phyloP scores from a whole-genome alignment of 2,329 filamentous ascomycete genomes.

The Xylaria sp. region DNA sequence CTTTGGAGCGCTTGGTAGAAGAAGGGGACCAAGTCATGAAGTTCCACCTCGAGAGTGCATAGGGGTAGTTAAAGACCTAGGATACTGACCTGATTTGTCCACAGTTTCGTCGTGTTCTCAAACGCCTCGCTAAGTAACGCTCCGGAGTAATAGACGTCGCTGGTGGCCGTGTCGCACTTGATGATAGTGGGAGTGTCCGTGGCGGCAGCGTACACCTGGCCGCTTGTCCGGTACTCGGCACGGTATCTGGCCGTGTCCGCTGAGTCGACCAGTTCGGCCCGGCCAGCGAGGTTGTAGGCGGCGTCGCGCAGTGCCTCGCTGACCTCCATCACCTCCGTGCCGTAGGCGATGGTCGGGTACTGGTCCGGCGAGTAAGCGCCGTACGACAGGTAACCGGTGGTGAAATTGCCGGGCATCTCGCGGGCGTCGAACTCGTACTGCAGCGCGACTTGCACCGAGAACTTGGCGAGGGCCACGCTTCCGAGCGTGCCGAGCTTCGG shows the following conservation, averaged over 20 bases:
- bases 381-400: conserved; percentile 70
- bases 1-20: not conserved
- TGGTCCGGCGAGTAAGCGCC: conserved; percentile 57
- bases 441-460: conserved; percentile 72
- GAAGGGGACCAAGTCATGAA: too few relatives aligned
- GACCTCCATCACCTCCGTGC: conserved; percentile 71
- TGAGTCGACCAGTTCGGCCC: conserved; percentile 57
- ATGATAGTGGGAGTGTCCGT: conserved; percentile 56
- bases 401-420: conserved; percentile 66
- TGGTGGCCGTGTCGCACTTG: conserved; percentile 69
- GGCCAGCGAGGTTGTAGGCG: conserved; percentile 54
- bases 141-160: conserved; percentile 73
- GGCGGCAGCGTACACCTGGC: conserved; percentile 44
- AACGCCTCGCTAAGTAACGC: conserved; percentile 63
- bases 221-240: conserved; percentile 50
- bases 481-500: conserved; percentile 68
- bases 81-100: conserved; percentile 60
- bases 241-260: conserved; percentile 55
- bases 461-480: conserved; percentile 68
- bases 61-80: not conserved
- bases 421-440: conserved; percentile 76
- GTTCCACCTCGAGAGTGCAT: not conserved
- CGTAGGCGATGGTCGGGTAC: conserved; percentile 64
- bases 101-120: conserved; percentile 62
- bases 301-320: conserved; percentile 58